These are phyloP conservation scores for Pseudomicrostroma phylloplanum DNA, from an alignment of 1,284 basidiomycete species.

Conservation along the genomic window DNA sequence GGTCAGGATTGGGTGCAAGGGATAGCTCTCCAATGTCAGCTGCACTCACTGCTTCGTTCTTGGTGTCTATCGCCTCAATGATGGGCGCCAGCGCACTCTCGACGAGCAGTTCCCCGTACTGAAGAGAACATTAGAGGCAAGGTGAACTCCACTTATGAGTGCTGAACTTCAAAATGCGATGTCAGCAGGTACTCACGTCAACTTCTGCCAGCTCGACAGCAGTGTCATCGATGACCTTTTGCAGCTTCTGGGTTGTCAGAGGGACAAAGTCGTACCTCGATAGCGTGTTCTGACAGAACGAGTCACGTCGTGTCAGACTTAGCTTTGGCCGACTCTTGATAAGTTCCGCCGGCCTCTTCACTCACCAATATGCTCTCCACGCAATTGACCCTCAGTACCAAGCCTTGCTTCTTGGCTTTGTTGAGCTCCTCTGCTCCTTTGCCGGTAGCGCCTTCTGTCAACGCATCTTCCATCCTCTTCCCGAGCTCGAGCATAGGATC, in stretches of 20 bases:
- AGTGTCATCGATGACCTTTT: no score
- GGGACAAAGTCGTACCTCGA: no score
- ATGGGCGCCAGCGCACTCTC: conserved; percentile 10
- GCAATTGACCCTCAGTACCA: conserved; percentile 11
- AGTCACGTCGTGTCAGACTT: no score
- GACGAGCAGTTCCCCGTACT: neutral
- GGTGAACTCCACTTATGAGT: no score
- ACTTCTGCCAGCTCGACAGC: neutral
- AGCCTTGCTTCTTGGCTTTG: conserved; percentile 12
- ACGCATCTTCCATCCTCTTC: conserved; percentile 17
- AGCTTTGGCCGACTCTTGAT: no score
- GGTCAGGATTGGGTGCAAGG: neutral
- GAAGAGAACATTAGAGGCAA: no score
- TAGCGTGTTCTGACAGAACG: no score
- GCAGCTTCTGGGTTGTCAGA: no score
- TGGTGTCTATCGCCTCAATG: neutral
- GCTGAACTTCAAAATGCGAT: neutral
- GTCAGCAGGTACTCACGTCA: conserved; percentile 8
- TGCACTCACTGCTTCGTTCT: no score
- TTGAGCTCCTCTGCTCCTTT: neutral
- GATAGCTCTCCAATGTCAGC: neutral
- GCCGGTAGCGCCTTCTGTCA: conserved; percentile 3
- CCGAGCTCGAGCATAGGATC: conserved; percentile 28
- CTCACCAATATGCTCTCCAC: conserved; percentile 12
- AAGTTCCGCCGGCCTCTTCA: no score